These are phyloP conservation scores for Microbotryum saponariae DNA, from an alignment of 1,284 basidiomycete species.

Conservation along the genomic window DNA sequence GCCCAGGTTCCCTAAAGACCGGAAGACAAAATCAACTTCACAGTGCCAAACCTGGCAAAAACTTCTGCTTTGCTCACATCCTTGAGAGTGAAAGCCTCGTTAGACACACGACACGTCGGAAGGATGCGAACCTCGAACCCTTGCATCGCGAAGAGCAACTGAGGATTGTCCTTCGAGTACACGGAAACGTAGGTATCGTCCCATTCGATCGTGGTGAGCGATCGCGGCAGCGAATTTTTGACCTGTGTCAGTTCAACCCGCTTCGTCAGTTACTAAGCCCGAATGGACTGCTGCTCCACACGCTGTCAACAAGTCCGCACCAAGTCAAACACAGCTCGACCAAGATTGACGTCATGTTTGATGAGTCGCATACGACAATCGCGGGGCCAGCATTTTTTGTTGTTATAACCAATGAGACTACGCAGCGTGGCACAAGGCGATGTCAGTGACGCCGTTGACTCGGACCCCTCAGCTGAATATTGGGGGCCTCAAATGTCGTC, in stretches of 20 bases:
- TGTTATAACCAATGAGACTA: conserved; percentile 95
- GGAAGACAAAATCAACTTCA: too few species aligned
- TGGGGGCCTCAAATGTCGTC: background rate
- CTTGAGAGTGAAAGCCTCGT: conserved; percentile 90
- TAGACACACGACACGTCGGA: conserved; percentile 88
- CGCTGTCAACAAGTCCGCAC: background rate
- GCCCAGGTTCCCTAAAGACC: too few species aligned
- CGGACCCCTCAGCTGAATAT: background rate
- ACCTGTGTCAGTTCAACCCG: conserved; percentile 44
- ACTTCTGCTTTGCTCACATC: conserved; percentile 46
- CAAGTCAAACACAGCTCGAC: conserved; percentile 73
- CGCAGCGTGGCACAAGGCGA: conserved; percentile 13
- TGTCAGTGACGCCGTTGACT: conserved; percentile 13
- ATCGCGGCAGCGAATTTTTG: conserved; percentile 91
- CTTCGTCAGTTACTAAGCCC: background rate
- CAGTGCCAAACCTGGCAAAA: background rate
- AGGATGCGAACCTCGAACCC: conserved; percentile 96
- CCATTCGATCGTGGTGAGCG: conserved; percentile 98
- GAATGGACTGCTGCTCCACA: background rate
- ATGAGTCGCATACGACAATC: conserved; percentile 98
- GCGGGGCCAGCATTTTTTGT: conserved; percentile 97
- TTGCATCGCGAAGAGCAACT: conserved; percentile 95
- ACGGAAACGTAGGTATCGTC: conserved; percentile 87
- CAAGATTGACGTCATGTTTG: conserved; percentile 99
- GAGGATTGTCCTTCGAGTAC: conserved; percentile 96